Evolutionary conservation across 306 rosid species (phyloP).

Genomic region (Aeschynomene evenia): DNA sequence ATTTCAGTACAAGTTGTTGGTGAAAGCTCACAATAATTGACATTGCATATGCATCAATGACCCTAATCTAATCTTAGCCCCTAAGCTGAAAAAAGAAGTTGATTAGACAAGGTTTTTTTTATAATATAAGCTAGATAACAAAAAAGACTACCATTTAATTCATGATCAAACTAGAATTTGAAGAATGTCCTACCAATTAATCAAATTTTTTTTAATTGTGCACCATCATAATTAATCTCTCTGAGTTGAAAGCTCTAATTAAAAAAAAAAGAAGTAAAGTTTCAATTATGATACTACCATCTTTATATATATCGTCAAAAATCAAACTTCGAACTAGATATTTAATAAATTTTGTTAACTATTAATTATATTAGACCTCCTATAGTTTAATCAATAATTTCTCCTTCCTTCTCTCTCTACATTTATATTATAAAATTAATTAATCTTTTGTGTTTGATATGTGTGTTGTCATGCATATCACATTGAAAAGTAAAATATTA

Average conservation of each 20-base stretch:
- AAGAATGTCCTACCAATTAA: not conserved
- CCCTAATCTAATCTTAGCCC: not conserved
- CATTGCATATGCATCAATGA: not conserved
- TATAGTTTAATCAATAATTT: no score
- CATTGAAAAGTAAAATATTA: not conserved
- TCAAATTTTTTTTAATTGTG: no score
- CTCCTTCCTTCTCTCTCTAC: no score
- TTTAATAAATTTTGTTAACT: no score
- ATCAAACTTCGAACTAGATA: no score
- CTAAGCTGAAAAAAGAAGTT: not conserved
- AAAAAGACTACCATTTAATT: no score
- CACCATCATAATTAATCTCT: no score
- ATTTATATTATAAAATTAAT: not conserved
- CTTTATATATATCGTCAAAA: no score
- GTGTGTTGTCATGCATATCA: not conserved
- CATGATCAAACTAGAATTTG: not conserved
- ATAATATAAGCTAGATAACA: not conserved
- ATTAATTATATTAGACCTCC: no score
- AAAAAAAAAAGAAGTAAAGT: no score
- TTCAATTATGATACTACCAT: no score
- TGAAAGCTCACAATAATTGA: not conserved
- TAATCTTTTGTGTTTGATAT: not conserved
- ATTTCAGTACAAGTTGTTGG: constrained; percentile 2
- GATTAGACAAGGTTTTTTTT: not conserved
- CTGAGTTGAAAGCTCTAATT: no score